Evolutionary conservation across 345 rosid species (phyloP).

Genomic region (Pseudoturritis turrita): DNA sequence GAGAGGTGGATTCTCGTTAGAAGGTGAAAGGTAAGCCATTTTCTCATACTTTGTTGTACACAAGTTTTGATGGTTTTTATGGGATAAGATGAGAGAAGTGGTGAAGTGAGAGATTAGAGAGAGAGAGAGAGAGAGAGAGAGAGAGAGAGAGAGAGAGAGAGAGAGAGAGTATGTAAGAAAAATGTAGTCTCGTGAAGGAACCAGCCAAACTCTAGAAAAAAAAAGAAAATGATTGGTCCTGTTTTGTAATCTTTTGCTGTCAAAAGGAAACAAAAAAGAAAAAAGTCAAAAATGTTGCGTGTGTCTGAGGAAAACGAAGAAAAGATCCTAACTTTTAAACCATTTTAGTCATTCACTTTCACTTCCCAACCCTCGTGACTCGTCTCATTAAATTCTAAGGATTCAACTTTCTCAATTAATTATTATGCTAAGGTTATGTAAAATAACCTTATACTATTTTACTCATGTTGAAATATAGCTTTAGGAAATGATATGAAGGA

Average conservation of each 20-base stretch:
- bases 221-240: constrained; percentile 32
- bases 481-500: not conserved
- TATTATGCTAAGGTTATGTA: not conserved
- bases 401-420: not conserved
- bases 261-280: constrained; percentile 5
- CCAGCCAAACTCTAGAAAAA: constrained; percentile 31
- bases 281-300: constrained; percentile 32
- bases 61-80: constrained; percentile 15
- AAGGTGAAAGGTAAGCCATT: constrained; percentile 41
- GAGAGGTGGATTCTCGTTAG: constrained; percentile 38
- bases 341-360: not conserved
- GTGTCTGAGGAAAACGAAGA: constrained; percentile 27
- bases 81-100: constrained; percentile 28
- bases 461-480: not conserved
- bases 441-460: not conserved
- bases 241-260: constrained; percentile 33
- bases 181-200: constrained; percentile 35
- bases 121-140: not conserved
- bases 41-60: not conserved
- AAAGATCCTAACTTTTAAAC: not conserved
- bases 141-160: not conserved
- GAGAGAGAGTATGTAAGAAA: not conserved
- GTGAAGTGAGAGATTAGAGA: constrained; percentile 9
- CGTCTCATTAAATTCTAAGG: not conserved
- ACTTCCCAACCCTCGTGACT: not conserved